Evolutionary conservation across 2,329 filamentous ascomycete genomes (phyloP).

Genomic region (Neonectria faginata): DNA sequence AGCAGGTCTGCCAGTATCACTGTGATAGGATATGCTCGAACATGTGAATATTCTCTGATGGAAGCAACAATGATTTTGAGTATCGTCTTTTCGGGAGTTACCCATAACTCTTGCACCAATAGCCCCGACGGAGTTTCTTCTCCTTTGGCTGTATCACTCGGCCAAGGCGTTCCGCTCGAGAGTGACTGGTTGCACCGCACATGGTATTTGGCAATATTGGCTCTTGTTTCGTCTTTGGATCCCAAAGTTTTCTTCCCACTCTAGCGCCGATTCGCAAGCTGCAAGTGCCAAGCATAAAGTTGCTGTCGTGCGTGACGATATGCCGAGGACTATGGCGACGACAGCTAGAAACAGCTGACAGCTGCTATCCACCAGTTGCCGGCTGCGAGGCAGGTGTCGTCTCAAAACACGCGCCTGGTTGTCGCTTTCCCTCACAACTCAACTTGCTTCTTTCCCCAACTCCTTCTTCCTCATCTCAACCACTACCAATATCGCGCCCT

Average conservation of each 20-base stretch:
- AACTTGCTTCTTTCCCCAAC: background rate
- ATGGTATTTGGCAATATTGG: background rate
- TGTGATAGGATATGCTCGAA: background rate
- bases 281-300: background rate
- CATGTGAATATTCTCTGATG: background rate
- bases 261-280: background rate
- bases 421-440: background rate
- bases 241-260: background rate
- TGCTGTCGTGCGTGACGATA: background rate
- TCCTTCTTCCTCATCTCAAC: background rate
- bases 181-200: background rate
- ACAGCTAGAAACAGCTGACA: conserved; percentile 2
- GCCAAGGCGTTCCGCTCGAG: background rate
- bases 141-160: background rate
- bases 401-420: background rate
- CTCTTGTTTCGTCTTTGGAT: background rate
- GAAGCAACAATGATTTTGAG: background rate
- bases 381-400: background rate
- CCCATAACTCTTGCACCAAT: background rate
- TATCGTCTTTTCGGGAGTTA: background rate
- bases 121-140: background rate
- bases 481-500: background rate
- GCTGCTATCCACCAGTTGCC: background rate
- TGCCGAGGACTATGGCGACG: background rate
- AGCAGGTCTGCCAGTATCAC: background rate